Evolutionary conservation across 2,329 filamentous ascomycete species (phyloP).

Genomic region (Alternaria sp.): DNA sequence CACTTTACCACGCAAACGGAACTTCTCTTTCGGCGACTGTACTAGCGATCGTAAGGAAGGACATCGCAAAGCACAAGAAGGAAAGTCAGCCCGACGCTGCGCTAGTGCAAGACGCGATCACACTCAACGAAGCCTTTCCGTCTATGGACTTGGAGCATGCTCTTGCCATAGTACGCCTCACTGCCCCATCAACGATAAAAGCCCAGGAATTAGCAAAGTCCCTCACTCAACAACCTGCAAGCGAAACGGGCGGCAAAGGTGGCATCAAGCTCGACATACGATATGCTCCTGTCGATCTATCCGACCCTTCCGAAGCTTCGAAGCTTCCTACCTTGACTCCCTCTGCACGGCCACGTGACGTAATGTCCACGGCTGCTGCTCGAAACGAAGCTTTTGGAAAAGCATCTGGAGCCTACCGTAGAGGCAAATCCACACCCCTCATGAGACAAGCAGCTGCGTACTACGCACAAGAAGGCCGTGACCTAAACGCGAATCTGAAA

Average conservation of each 20-base stretch:
- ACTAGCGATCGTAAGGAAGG: constrained; percentile 59
- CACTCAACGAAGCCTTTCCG: constrained; percentile 65
- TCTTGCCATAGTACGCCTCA: constrained; percentile 64
- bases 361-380: constrained; percentile 55
- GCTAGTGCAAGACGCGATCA: constrained; percentile 60
- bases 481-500: constrained; percentile 67
- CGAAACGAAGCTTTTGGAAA: constrained; percentile 64
- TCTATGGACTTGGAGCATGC: constrained; percentile 59
- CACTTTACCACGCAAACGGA: constrained; percentile 67
- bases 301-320: constrained; percentile 41
- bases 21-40: constrained; percentile 67
- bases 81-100: constrained; percentile 51
- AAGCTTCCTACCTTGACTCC: constrained; percentile 38
- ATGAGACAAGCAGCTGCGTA: constrained; percentile 79
- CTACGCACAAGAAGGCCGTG: constrained; percentile 76
- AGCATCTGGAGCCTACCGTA: constrained; percentile 67
- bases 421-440: constrained; percentile 73
- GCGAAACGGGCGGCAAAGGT: constrained; percentile 40
- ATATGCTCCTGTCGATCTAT: constrained; percentile 55
- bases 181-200: constrained; percentile 64
- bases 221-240: constrained; percentile 54
- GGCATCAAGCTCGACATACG: constrained; percentile 59
- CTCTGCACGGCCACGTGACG: constrained; percentile 51
- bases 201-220: constrained; percentile 68
- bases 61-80: constrained; percentile 53